A percentile compares a stretch with the other conserved stretches of the same genome.
Conservation (phyloP, 495 filamentous ascomycete species). For the Cladorrhinum samala region DNA sequence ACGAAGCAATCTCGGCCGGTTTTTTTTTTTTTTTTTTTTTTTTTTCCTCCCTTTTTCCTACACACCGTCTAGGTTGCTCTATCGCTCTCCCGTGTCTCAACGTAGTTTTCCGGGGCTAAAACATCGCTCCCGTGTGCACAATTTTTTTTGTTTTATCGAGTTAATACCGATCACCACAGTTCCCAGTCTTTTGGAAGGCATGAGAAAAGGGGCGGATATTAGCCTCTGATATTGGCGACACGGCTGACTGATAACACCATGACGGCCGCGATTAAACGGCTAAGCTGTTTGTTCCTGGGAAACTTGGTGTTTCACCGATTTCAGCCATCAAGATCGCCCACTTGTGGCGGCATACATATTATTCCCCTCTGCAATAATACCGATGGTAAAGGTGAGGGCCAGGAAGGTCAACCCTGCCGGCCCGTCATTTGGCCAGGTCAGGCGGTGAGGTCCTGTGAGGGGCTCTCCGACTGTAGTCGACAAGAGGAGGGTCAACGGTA, state of each 20-base stretch:
- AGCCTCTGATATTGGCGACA: neutral
- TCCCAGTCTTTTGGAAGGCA: neutral
- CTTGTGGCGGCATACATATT: neutral
- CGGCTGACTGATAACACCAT: neutral
- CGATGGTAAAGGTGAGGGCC: no score
- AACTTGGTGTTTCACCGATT: neutral
- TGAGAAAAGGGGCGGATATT: neutral
- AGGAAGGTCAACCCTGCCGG: no score
- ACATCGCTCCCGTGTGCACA: neutral
- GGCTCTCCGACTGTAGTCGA: no score
- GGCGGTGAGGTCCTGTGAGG: neutral
- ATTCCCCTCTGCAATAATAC: neutral
- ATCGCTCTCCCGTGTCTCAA: constrained; percentile 1
- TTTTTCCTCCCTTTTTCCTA: neutral
- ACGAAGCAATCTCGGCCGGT: neutral
- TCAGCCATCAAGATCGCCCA: neutral
- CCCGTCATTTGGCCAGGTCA: no score
- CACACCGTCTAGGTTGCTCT: no score
- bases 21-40: neutral
- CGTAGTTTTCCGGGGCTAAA: neutral
- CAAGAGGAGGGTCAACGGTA: no score
- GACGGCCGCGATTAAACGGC: neutral
- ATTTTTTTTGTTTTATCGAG: constrained; percentile 5
- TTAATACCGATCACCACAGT: constrained; percentile 13
- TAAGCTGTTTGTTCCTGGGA: neutral